Percentiles rank a stretch among this genome's conserved stretches.
Conservation (phyloP, 2,329 filamentous ascomycete genomes). For the Mariannaea sp. region DNA sequence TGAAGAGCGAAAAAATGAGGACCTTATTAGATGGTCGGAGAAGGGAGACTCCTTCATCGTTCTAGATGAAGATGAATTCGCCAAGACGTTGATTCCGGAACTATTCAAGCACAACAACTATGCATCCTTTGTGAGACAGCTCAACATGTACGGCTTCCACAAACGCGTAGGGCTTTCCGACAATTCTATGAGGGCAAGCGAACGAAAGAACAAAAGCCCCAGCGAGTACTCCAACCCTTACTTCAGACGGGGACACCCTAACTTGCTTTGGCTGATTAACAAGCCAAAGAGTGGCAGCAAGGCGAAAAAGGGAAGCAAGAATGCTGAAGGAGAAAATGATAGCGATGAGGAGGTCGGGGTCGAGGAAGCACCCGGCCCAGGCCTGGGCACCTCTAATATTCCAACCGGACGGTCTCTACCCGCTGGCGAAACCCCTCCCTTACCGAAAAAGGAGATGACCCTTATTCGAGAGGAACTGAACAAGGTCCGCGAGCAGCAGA, state of each 20-base stretch:
- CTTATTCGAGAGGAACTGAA: slow-evolving; percentile 79
- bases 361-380: slow-evolving; percentile 46
- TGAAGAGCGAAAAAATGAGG: slow-evolving; percentile 89
- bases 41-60: slow-evolving; percentile 97
- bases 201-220: slow-evolving; percentile 95
- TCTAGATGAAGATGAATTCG: slow-evolving; percentile 96
- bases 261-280: slow-evolving; percentile 93
- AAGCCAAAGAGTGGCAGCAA: slow-evolving; percentile 82
- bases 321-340: slow-evolving; percentile 72
- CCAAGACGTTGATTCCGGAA: slow-evolving; percentile 93
- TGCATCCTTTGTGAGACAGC: slow-evolving; percentile 90
- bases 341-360: slow-evolving; percentile 59
- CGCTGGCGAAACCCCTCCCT: slow-evolving; percentile 51
- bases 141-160: slow-evolving; percentile 98
- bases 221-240: slow-evolving; percentile 98
- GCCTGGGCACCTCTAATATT: slow-evolving; percentile 25
- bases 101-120: slow-evolving; percentile 99
- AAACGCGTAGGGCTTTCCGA: slow-evolving; percentile 93
- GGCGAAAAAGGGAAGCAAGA: slow-evolving; percentile 62
- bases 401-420: slow-evolving; percentile 43
- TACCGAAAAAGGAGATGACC: slow-evolving; percentile 74
- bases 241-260: slow-evolving; percentile 90
- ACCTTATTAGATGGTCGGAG: slow-evolving; percentile 95
- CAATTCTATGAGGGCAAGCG: slow-evolving; percentile 96
- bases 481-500: slow-evolving; percentile 83